A percentile compares a stretch with the other conserved stretches of the same genome.
These are phyloP conservation scores for Marvania coccoides DNA, from an alignment of 139 green algal genomes.

Conservation along the genomic window DNA sequence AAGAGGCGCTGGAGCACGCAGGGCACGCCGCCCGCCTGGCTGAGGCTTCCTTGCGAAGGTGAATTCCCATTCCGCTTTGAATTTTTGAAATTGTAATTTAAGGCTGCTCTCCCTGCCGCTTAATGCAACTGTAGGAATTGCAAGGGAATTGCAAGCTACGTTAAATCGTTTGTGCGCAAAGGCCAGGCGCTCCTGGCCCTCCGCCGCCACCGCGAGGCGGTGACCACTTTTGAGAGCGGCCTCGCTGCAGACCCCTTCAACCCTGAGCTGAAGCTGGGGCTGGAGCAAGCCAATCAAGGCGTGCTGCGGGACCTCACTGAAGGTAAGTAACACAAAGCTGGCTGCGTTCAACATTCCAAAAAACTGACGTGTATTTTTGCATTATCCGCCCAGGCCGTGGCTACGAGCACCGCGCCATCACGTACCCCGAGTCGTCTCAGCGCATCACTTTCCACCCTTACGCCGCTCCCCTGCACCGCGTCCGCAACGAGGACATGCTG, in stretches of 20 bases:
- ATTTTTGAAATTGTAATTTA: neutral
- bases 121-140: conserved; percentile 1
- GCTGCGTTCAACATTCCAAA: neutral
- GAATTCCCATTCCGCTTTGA: neutral
- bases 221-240: conserved; percentile 26
- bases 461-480: conserved; percentile 47
- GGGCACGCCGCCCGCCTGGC: conserved; percentile 20
- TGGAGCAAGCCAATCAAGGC: conserved; percentile 40
- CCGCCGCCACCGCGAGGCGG: conserved; percentile 23
- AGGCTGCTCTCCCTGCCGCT: neutral
- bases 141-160: conserved; percentile 15
- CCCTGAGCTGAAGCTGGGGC: conserved; percentile 33
- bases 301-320: conserved; percentile 48
- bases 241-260: conserved; percentile 49
- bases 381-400: conserved; percentile 20
- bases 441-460: conserved; percentile 47
- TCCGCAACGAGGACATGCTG: conserved; percentile 53
- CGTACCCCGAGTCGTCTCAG: conserved; percentile 23
- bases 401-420: conserved; percentile 29
- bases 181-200: conserved; percentile 51
- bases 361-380: no score
- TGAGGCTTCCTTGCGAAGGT: conserved; percentile 28
- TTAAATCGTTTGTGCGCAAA: conserved; percentile 49
- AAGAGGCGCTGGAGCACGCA: conserved; percentile 29
- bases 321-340: conserved; percentile 13